Evolutionary conservation across 2,329 filamentous ascomycete species (phyloP).

Genomic region (Penicillium freii): DNA sequence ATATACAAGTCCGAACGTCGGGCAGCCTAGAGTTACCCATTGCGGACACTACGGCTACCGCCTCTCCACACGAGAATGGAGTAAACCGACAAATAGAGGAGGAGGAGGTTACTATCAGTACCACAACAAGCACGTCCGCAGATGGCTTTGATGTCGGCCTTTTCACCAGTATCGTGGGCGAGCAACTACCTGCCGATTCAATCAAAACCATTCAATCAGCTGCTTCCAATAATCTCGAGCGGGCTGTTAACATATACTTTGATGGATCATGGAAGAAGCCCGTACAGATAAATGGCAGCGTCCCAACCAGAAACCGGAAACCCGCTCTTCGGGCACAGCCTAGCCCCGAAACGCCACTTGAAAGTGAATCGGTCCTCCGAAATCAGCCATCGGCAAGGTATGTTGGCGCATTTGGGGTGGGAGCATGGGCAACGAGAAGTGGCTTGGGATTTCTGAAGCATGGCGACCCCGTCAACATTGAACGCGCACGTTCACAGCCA

Average conservation of each 20-base stretch:
- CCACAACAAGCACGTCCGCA: background rate
- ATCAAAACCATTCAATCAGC: slow-evolving; percentile 50
- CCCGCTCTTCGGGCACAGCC: slow-evolving; percentile 6
- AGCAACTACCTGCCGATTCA: slow-evolving; percentile 45
- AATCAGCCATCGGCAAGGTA: slow-evolving; percentile 63
- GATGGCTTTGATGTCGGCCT: slow-evolving; percentile 54
- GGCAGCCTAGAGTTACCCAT: background rate
- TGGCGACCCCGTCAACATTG: slow-evolving; percentile 80
- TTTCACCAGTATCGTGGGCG: slow-evolving; percentile 59
- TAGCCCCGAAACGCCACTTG: background rate
- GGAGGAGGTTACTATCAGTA: background rate
- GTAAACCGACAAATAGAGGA: background rate
- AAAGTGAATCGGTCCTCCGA: slow-evolving; percentile 14
- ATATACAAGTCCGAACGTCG: background rate
- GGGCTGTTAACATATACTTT: slow-evolving; percentile 63
- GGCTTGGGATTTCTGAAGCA: slow-evolving; percentile 72
- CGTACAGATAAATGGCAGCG: slow-evolving; percentile 5
- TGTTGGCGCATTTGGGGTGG: slow-evolving; percentile 86
- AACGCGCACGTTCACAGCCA: slow-evolving; percentile 73
- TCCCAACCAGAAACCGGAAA: slow-evolving; percentile 10
- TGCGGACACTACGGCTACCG: background rate
- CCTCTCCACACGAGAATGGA: background rate
- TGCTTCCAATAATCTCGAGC: slow-evolving; percentile 55
- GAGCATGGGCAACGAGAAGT: slow-evolving; percentile 87
- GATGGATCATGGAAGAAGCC: slow-evolving; percentile 60